Conservation (phyloP, 148 eudicot genomes). For the Rhododendron henanense region DNA sequence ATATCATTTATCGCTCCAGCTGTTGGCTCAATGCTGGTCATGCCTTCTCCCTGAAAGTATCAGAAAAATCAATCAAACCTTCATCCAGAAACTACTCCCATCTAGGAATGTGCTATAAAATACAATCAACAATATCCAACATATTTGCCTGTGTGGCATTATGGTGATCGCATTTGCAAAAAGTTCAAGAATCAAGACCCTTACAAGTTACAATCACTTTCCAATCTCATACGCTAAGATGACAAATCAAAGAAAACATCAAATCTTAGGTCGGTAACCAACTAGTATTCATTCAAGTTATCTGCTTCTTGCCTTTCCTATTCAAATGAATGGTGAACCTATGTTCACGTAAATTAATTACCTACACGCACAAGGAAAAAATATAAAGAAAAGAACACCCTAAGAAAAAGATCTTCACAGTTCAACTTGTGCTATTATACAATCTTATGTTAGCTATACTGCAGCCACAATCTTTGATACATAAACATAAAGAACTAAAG, state of each 20-base stretch:
- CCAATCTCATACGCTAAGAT: neutral
- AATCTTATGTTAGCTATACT: neutral
- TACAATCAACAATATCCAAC: conserved; percentile 1
- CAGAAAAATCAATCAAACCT: conserved; percentile 1
- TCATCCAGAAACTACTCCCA: neutral
- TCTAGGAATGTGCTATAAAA: neutral
- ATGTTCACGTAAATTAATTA: neutral
- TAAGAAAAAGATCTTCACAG: neutral
- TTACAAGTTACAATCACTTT: neutral
- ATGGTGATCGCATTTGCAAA: neutral
- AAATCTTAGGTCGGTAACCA: neutral
- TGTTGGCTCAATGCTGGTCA: conserved; percentile 95
- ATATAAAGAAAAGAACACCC: neutral
- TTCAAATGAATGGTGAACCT: neutral
- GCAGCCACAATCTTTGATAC: neutral
- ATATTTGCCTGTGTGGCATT: neutral
- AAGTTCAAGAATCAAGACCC: neutral
- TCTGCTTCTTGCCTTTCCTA: neutral
- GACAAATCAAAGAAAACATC: neutral
- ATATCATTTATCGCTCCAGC: conserved; percentile 84
- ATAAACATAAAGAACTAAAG: neutral
- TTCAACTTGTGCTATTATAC: neutral
- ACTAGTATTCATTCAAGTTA: neutral
- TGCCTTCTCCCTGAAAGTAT: conserved; percentile 74
- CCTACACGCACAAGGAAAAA: neutral